phyloP scores from a whole-genome alignment of 164 flowering plant genomes.

The Dillenia turbinata region DNA sequence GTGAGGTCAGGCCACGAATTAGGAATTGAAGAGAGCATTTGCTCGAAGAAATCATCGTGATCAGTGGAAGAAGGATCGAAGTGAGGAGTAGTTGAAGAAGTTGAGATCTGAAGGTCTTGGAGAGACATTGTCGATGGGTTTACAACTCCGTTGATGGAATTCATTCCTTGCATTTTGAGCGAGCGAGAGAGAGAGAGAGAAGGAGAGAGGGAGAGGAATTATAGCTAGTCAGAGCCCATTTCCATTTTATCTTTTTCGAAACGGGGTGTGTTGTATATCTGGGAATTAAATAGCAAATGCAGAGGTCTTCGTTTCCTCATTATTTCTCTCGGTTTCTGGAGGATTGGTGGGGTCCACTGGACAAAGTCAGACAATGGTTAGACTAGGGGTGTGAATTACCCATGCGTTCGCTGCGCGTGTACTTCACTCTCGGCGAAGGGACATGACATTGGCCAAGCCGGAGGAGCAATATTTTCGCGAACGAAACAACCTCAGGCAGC shows the following conservation, averaged over 20 bases:
- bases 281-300: slow-evolving; percentile 11
- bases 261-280: no score
- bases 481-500: no score
- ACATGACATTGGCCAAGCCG: no score
- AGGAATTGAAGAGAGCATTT: slow-evolving; percentile 53
- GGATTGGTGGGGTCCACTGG: not conserved
- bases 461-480: no score
- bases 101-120: slow-evolving; percentile 34
- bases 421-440: no score
- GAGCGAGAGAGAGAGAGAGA: not conserved
- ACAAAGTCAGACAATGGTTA: no score
- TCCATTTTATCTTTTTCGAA: not conserved
- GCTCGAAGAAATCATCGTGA: slow-evolving; percentile 80
- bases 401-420: no score
- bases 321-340: not conserved
- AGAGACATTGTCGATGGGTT: slow-evolving; percentile 33
- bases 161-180: slow-evolving; percentile 28
- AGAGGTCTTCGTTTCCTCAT: not conserved
- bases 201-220: slow-evolving; percentile 1
- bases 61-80: slow-evolving; percentile 27
- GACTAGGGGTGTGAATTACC: no score
- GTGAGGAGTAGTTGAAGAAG: slow-evolving; percentile 18
- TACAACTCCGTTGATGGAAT: slow-evolving; percentile 18
- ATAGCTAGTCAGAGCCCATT: not conserved
- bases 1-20: slow-evolving; percentile 43